Percentiles rank a stretch among this genome's conserved stretches.
Conservation (phyloP, 2,329 filamentous ascomycete species). For the Pseudogymnoascus verrucosus region DNA sequence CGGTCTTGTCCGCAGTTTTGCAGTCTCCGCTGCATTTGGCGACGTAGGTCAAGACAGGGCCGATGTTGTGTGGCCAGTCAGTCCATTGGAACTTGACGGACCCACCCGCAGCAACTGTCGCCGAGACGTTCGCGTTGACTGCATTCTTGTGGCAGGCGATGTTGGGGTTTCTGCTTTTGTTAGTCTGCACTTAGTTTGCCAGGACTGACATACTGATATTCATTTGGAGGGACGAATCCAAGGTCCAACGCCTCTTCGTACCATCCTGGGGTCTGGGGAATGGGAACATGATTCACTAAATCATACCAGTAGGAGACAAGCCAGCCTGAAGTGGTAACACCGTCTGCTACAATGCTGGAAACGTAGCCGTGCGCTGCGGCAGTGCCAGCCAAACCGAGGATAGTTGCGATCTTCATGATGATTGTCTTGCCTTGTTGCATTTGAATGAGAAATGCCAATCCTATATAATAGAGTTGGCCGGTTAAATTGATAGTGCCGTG, state of each 20-base stretch:
- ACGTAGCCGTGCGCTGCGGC: slow-evolving; percentile 40
- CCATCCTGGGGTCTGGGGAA: slow-evolving; percentile 41
- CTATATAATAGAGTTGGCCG: slow-evolving; percentile 1
- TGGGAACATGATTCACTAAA: neutral
- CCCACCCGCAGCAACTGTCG: slow-evolving; percentile 52
- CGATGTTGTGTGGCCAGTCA: slow-evolving; percentile 56
- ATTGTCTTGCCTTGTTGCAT: neutral
- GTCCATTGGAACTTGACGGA: slow-evolving; percentile 54
- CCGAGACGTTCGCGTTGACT: slow-evolving; percentile 41
- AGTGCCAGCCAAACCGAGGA: slow-evolving; percentile 24
- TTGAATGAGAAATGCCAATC: neutral
- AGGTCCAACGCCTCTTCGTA: slow-evolving; percentile 40
- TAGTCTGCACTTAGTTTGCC: neutral
- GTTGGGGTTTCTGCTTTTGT: slow-evolving; percentile 29
- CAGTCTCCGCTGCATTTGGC: slow-evolving; percentile 33
- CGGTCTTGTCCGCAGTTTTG: slow-evolving; percentile 31
- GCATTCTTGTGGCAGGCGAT: slow-evolving; percentile 57
- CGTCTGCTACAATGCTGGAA: slow-evolving; percentile 37
- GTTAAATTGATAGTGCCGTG: neutral
- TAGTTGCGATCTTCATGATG: slow-evolving; percentile 1
- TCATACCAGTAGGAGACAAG: neutral
- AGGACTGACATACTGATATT: slow-evolving; percentile 31
- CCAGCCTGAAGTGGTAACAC: slow-evolving; percentile 19
- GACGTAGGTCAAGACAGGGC: slow-evolving; percentile 25
- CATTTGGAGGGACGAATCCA: slow-evolving; percentile 42